Conservation (phyloP, 495 filamentous ascomycete species). For the Neurospora sp. region DNA sequence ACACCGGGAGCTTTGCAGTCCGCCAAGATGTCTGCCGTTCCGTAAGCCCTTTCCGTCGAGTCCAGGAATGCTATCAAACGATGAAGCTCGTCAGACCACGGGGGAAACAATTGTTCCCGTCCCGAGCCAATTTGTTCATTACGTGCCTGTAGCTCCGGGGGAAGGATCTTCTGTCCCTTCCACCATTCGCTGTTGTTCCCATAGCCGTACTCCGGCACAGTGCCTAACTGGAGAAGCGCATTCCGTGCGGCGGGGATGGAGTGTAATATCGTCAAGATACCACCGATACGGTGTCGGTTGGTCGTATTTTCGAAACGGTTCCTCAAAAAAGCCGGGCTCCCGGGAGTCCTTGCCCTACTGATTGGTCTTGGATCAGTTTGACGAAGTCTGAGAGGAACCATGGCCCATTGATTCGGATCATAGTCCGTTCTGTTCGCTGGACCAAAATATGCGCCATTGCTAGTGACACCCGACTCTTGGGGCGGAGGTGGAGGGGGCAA, state of each 20-base stretch:
- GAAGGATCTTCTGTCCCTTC: slow-evolving; percentile 57
- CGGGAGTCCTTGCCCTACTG: slow-evolving; percentile 46
- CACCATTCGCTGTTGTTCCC: slow-evolving; percentile 72
- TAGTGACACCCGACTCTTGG: slow-evolving; percentile 36
- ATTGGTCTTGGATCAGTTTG: slow-evolving; percentile 22
- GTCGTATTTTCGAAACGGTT: slow-evolving; percentile 26
- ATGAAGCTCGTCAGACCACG: slow-evolving; percentile 51
- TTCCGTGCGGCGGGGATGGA: slow-evolving; percentile 74
- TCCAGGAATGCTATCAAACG: slow-evolving; percentile 84
- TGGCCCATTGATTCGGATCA: slow-evolving; percentile 63
- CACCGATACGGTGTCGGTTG: slow-evolving; percentile 48
- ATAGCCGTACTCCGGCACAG: slow-evolving; percentile 45
- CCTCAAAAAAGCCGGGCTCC: slow-evolving; percentile 63
- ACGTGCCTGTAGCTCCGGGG: slow-evolving; percentile 45
- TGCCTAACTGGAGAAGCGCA: slow-evolving; percentile 49
- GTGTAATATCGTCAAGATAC: slow-evolving; percentile 69
- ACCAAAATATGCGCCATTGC: slow-evolving; percentile 44
- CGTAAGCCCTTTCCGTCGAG: slow-evolving; percentile 68
- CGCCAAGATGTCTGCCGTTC: slow-evolving; percentile 47
- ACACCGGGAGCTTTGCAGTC: slow-evolving; percentile 1
- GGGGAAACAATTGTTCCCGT: slow-evolving; percentile 8
- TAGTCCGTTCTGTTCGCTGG: slow-evolving; percentile 66
- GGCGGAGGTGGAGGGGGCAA: slow-evolving; percentile 22
- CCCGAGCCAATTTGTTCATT: slow-evolving; percentile 13
- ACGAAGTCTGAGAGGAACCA: slow-evolving; percentile 39